phyloP scores from a whole-genome alignment of 202 grass and related monocot genomes.

The Eragrostis tef region DNA sequence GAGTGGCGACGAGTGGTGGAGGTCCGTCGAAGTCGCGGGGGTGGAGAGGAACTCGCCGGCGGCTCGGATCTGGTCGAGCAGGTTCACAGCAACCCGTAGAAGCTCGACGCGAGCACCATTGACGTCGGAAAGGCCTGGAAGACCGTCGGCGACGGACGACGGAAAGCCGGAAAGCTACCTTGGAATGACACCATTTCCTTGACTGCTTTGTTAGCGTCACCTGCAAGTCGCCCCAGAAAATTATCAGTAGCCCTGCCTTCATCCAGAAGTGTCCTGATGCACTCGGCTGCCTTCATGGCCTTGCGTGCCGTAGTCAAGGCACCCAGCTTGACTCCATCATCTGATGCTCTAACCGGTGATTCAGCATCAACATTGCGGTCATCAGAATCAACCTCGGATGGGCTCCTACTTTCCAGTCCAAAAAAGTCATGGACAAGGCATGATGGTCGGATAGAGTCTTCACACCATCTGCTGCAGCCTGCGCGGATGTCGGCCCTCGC shows the following conservation, averaged over 20 bases:
- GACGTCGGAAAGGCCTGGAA: too few species aligned
- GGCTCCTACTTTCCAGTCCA: background rate
- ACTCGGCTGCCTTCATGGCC: background rate
- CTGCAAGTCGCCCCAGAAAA: constrained; percentile 40
- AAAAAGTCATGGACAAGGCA: constrained; percentile 53
- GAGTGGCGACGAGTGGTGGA: too few species aligned
- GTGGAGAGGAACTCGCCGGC: too few species aligned
- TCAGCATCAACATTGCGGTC: background rate
- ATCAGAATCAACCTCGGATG: background rate
- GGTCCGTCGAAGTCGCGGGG: too few species aligned
- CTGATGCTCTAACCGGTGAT: background rate
- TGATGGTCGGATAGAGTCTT: constrained; percentile 43
- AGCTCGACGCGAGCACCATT: constrained; percentile 44
- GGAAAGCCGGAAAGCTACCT: constrained; percentile 26
- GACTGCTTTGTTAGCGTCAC: background rate
- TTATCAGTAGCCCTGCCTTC: constrained; percentile 8
- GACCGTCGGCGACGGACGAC: too few species aligned
- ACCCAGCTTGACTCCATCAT: background rate
- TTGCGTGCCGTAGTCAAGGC: background rate
- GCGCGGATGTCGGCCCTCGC: background rate
- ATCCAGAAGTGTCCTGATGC: constrained; percentile 34
- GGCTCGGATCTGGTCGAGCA: too few species aligned
- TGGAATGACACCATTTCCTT: constrained; percentile 34
- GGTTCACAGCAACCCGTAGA: too few species aligned
- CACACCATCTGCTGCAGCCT: background rate